A percentile compares a stretch with the other conserved stretches of the same genome.
These are phyloP conservation scores for Diaporthe sp. DNA, from an alignment of 2,329 filamentous ascomycete genomes.

Conservation along the genomic window DNA sequence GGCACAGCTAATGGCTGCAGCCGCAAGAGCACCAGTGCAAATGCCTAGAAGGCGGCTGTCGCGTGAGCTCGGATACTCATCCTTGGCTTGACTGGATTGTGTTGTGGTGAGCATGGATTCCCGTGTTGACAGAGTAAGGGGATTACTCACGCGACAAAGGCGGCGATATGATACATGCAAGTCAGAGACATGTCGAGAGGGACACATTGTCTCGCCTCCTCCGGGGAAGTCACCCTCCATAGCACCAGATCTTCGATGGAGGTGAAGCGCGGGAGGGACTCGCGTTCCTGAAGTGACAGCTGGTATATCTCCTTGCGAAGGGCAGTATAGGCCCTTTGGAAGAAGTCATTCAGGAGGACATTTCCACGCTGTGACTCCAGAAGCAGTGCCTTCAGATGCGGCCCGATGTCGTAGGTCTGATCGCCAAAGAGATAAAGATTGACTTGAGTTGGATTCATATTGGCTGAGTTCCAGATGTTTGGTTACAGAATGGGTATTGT, in stretches of 20 bases:
- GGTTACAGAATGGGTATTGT: neutral
- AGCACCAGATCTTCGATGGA: conserved; percentile 42
- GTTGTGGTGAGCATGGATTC: neutral
- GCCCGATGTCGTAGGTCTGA: conserved; percentile 41
- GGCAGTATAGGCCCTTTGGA: neutral
- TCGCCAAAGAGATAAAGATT: conserved; percentile 42
- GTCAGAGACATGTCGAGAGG: conserved; percentile 43
- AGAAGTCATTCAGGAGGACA: conserved; percentile 35
- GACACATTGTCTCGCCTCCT: conserved; percentile 37
- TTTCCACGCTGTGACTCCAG: conserved; percentile 31
- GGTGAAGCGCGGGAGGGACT: conserved; percentile 42
- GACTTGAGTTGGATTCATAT: conserved; percentile 3
- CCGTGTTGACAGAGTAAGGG: too few species aligned
- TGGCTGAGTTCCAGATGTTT: neutral
- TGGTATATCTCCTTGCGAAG: conserved; percentile 27
- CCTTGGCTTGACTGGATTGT: neutral
- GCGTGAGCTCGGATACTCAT: conserved; percentile 5
- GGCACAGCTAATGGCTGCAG: conserved; percentile 72
- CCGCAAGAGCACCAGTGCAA: conserved; percentile 77
- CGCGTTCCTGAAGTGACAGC: conserved; percentile 37
- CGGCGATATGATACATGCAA: conserved; percentile 25
- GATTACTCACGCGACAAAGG: conserved; percentile 7
- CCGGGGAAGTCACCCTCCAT: conserved; percentile 38
- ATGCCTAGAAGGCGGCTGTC: conserved; percentile 61
- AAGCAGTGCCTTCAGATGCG: conserved; percentile 38